Evolutionary conservation across 371 early-diverging fungal genomes (phyloP), one percentile per base, ranked within the genome.

Genomic region (Lichtheimia hyalospora): DNA sequence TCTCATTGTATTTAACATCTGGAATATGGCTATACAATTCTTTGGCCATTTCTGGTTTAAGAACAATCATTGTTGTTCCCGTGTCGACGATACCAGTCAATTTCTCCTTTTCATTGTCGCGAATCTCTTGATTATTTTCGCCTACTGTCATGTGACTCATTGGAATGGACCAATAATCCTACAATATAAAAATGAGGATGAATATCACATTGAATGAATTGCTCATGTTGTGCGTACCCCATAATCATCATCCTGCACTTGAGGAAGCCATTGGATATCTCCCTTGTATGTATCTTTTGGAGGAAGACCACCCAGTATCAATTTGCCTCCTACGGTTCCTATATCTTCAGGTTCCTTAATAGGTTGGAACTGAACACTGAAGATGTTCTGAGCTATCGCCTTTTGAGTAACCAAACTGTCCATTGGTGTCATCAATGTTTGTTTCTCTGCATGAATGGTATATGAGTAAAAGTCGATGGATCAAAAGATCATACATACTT

Each of bases 361-460:
- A 3, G 70, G 73, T 16, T 79, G 64, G 48, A 79, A 75, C 28
- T 72, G 72, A 1, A 79, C 69, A 0, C 74, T 72, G 54, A 79
- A 79, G 14, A 74, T 55, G 46, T 74, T 70, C 15, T 66, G 60
- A 0, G 63, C 63, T n/a, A 79, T 64, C 3, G 63, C 50, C 14
- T 59, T 57, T 44, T 60, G 54, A 12, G 23, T 18, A 16, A 55
- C 52, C 20, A 65, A 28, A 5, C 24, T 54, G 2, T 65, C 59
- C 54, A 58, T 41, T 21, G 62, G 67, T 6, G 58, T 62, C 10
- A 24, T 12, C 25, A 52, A 40, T 21, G 8, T 14, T 34, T 65
- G 10, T 2, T 52, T 43, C 16, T 51, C 64, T 60, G 53, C 13
- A 16, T 16, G 10, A 16, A 46, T 5, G 1, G 2, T 5, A 44